Evolutionary conservation across 179 eudicot genomes (phyloP).

Genomic region (Pouteria campechiana): DNA sequence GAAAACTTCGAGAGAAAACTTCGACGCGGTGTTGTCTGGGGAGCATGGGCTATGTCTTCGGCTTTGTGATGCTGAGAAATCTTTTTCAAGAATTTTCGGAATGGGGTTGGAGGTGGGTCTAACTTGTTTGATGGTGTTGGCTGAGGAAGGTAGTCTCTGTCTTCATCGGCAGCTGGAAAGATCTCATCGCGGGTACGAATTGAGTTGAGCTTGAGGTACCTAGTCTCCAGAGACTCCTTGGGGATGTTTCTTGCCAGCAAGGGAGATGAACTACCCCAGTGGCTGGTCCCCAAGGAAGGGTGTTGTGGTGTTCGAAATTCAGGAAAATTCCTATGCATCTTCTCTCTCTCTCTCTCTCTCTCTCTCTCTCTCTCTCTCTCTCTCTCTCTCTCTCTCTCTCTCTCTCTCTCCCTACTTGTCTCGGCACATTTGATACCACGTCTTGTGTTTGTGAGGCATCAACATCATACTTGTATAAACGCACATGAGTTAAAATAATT

Average conservation of each 20-base stretch:
- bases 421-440: no score
- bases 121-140: background rate
- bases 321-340: slow-evolving; percentile 12
- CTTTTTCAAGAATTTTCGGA: slow-evolving; percentile 8
- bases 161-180: slow-evolving; percentile 8
- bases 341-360: no score
- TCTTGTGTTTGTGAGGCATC: no score
- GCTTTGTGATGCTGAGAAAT: slow-evolving; percentile 9
- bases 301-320: slow-evolving; percentile 42
- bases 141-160: slow-evolving; percentile 1
- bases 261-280: slow-evolving; percentile 45
- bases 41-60: no score
- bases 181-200: slow-evolving; percentile 18
- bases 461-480: no score
- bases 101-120: background rate
- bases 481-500: no score
- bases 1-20: slow-evolving; percentile 11
- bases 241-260: slow-evolving; percentile 31
- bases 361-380: no score
- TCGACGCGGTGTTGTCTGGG: background rate
- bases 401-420: no score
- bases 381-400: no score
- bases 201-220: slow-evolving; percentile 23
- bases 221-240: slow-evolving; percentile 28
- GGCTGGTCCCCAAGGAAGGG: slow-evolving; percentile 22